Evolutionary conservation across 2,329 filamentous ascomycete species (phyloP), one percentile per base, ranked within the genome.

Genomic region (Colletotrichum tabaci): DNA sequence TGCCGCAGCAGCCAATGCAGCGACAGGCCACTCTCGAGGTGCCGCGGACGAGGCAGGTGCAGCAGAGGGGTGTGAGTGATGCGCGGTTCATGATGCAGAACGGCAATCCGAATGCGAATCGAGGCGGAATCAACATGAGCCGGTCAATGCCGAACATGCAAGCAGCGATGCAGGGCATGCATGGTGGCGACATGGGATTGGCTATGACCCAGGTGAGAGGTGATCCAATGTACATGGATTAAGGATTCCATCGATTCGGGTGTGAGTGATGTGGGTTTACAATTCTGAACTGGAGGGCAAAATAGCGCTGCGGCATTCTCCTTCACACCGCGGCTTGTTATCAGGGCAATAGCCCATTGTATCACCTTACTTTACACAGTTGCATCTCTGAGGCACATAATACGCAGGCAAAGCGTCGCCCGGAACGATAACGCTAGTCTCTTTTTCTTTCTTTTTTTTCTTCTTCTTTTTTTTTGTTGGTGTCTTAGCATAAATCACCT

Each of bases 221-320:
- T 50, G 86, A 88, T 66, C 80, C 83, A 49, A 87, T 89, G 85
- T 89, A 86, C 76, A 84, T 88, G 83, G 86, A 87, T 74, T 87
- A 78, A 61, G 72, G 42, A 35, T 56, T 46, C 47, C 9, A 52
- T 18, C 23, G 35, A 38, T 15, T 65, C 3, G 21, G 60, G 38
- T 49, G 26, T n/a, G 4, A 55, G 13, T 16, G 35, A 40, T 16
- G 16, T 26, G 30, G 21, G 49, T 40, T 38, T 52, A 52, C 62
- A 30, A 42, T 30, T 62, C 16, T 60, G 52, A 26, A 52, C 16
- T 23, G 42, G 56, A 61, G 67, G 67, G 52, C 18, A n/a, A 40
- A 40, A 16, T 62, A 62, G 42, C 40, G 57, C 62, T 53, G 47
- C 47, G 53, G 61, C 40, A 35, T 66, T 55, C 21, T 30, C n/a